Evolutionary conservation across 2,329 filamentous ascomycete genomes (phyloP).

Genomic region (Aspergillus pseudotamarii): DNA sequence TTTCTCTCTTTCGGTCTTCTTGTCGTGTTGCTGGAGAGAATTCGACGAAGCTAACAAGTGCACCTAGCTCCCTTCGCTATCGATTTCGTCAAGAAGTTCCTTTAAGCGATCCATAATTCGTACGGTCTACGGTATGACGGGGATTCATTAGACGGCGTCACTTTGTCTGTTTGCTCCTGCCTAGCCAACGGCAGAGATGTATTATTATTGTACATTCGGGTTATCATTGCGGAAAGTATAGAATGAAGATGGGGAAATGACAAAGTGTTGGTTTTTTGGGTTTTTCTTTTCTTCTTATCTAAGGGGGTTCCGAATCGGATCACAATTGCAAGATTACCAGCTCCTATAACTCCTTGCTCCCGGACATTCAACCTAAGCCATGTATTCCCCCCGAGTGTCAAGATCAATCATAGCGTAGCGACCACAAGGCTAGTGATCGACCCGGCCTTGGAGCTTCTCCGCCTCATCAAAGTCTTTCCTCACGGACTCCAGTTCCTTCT

Average conservation of each 20-base stretch:
- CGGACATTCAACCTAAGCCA: slow-evolving; percentile 10
- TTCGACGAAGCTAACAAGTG: not conserved
- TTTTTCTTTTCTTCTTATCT: not conserved
- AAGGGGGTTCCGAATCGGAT: slow-evolving; percentile 5
- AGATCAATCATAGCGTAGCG: slow-evolving; percentile 2
- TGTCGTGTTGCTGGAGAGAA: not conserved
- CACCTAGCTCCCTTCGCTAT: slow-evolving; percentile 51
- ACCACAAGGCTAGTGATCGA: slow-evolving; percentile 18
- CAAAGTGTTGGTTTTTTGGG: slow-evolving; percentile 9
- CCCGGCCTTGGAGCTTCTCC: slow-evolving; percentile 41
- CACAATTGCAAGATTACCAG: slow-evolving; percentile 13
- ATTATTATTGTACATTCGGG: slow-evolving; percentile 38
- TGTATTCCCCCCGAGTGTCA: slow-evolving; percentile 8
- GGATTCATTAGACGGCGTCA: slow-evolving; percentile 3
- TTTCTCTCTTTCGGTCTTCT: not conserved
- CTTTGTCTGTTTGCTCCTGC: slow-evolving; percentile 8
- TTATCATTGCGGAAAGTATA: slow-evolving; percentile 13
- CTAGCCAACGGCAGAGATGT: slow-evolving; percentile 32
- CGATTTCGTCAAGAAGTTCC: slow-evolving; percentile 51
- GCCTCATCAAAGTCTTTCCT: slow-evolving; percentile 63
- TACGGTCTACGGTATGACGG: not conserved
- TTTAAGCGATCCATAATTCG: slow-evolving; percentile 34
- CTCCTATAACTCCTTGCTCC: slow-evolving; percentile 18
- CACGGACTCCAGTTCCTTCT: slow-evolving; percentile 62
- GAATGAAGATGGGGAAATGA: slow-evolving; percentile 25